phyloP scores from a whole-genome alignment of 1,284 basidiomycete species.

The Puccinia sorghi region DNA sequence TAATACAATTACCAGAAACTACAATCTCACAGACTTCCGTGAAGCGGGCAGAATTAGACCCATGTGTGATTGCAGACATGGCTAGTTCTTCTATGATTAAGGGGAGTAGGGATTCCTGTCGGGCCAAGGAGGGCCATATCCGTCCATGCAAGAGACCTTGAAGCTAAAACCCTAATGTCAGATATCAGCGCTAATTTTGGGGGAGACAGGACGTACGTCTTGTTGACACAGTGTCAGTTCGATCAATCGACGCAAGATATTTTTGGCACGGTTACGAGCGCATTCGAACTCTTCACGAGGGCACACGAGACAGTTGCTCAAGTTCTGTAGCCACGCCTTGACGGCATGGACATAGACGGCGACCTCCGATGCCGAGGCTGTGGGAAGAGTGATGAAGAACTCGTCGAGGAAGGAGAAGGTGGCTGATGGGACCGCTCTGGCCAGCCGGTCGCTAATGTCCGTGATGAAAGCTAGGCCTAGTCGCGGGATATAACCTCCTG shows the following conservation, averaged over 20 bases:
- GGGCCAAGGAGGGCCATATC: constrained; percentile 46
- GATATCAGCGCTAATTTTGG: too few relatives aligned
- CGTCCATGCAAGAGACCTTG: constrained; percentile 42
- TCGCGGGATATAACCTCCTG: constrained; percentile 73
- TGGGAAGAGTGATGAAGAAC: constrained; percentile 68
- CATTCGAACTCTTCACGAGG: constrained; percentile 61
- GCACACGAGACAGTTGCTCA: constrained; percentile 71
- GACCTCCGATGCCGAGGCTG: constrained; percentile 59
- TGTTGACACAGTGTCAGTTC: constrained; percentile 71
- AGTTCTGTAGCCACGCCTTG: constrained; percentile 80
- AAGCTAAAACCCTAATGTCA: constrained; percentile 1
- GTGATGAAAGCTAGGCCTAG: constrained; percentile 68
- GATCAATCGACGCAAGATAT: constrained; percentile 73
- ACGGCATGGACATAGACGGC: constrained; percentile 74
- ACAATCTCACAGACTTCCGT: constrained; percentile 75
- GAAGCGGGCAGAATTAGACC: constrained; percentile 71
- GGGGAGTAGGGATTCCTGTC: constrained; percentile 61
- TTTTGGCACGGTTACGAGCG: constrained; percentile 63
- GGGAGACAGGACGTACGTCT: constrained; percentile 62
- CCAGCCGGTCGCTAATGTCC: constrained; percentile 70
- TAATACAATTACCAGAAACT: constrained; percentile 71
- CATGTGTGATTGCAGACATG: constrained; percentile 75
- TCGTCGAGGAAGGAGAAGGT: constrained; percentile 84
- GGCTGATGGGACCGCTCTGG: constrained; percentile 72
- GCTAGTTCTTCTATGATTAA: constrained; percentile 75